Evolutionary conservation across 805 yeast species (phyloP).

Genomic region (Nematodospora valgi): DNA sequence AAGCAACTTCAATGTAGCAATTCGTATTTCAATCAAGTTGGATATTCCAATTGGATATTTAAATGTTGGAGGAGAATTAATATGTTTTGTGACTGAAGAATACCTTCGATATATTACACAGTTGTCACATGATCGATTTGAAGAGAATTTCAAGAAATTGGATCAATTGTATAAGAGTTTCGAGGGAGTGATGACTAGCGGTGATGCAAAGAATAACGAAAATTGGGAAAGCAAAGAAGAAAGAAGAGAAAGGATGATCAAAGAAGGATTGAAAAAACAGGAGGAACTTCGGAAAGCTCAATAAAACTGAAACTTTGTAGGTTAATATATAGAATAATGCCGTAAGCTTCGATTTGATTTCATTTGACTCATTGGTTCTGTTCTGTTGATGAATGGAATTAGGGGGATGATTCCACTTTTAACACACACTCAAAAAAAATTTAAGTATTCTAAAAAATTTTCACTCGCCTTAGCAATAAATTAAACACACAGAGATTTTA

Average conservation of each 20-base stretch:
- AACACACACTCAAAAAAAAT: neutral
- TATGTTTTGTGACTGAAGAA: conserved; percentile 46
- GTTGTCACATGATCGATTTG: conserved; percentile 60
- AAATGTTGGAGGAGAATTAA: conserved; percentile 24
- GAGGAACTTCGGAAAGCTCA: conserved; percentile 14
- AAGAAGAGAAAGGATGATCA: conserved; percentile 49
- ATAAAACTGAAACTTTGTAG: no score
- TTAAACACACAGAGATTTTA: no score
- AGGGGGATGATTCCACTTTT: no score
- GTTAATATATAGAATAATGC: no score
- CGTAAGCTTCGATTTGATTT: no score
- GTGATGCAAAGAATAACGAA: neutral
- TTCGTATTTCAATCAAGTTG: conserved; percentile 67
- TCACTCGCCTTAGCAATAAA: neutral
- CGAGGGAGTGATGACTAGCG: conserved; percentile 20
- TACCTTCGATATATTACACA: conserved; percentile 52
- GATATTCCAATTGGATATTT: conserved; percentile 74
- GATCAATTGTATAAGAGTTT: conserved; percentile 45
- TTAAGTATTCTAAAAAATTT: neutral
- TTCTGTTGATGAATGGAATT: no score
- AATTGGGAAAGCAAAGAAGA: conserved; percentile 53
- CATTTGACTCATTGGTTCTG: no score
- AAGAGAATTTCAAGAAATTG: conserved; percentile 60
- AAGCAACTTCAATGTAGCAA: conserved; percentile 70
- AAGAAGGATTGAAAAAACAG: conserved; percentile 46